phyloP scores from a whole-genome alignment of 2,329 filamentous ascomycete genomes.

The Diplocarpon mali region DNA sequence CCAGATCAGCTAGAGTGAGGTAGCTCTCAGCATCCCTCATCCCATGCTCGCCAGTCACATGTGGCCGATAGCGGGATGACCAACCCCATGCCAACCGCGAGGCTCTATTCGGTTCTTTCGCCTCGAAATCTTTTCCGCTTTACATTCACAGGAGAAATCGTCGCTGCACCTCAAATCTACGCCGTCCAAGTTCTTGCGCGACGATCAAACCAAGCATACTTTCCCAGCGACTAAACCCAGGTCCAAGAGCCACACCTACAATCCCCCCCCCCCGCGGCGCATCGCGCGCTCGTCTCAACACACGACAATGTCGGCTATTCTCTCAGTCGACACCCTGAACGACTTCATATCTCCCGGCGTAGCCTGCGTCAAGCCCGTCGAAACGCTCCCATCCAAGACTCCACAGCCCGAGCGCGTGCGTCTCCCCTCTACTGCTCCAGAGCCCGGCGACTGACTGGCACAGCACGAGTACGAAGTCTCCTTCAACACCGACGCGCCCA shows the following conservation, averaged over 20 bases:
- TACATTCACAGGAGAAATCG: not conserved
- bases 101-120: not conserved
- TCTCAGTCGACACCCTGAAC: constrained; percentile 93
- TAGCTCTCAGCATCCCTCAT: not conserved
- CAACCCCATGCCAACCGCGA: not conserved
- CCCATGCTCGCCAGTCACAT: not conserved
- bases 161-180: not conserved
- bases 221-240: too few relatives aligned
- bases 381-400: constrained; percentile 64
- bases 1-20: not conserved
- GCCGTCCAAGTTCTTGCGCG: too few relatives aligned
- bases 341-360: constrained; percentile 98
- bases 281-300: constrained; percentile 10
- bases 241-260: too few relatives aligned
- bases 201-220: too few relatives aligned
- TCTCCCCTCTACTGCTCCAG: not conserved
- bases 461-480: constrained; percentile 64
- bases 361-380: constrained; percentile 95
- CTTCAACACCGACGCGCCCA: constrained; percentile 67
- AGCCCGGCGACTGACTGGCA: constrained; percentile 1
- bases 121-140: not conserved
- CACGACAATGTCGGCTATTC: constrained; percentile 77
- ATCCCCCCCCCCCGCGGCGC: not conserved
- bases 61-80: not conserved
- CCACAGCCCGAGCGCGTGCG: constrained; percentile 31